These are phyloP conservation scores for Avena sativa DNA, from an alignment of 176 grass and related monocot genomes.

Conservation along the genomic window DNA sequence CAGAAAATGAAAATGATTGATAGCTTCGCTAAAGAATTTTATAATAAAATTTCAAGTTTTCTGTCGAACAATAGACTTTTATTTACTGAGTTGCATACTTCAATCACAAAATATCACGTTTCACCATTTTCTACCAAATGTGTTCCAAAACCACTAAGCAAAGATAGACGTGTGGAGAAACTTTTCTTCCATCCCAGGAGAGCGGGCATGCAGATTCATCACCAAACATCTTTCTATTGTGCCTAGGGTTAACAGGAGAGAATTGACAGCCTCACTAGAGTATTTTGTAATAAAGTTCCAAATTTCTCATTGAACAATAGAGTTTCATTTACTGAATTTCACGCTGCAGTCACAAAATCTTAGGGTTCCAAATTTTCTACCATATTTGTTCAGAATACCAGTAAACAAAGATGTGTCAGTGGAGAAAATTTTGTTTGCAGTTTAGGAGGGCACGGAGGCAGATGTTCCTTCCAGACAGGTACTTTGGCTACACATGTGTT, in stretches of 20 bases:
- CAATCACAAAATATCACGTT: slow-evolving; percentile 32
- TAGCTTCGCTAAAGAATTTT: slow-evolving; percentile 64
- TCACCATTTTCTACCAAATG: slow-evolving; percentile 47
- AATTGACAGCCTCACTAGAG: too few species aligned
- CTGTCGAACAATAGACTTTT: neutral
- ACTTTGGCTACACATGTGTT: slow-evolving; percentile 18
- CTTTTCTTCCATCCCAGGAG: slow-evolving; percentile 75
- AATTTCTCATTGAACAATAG: neutral
- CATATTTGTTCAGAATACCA: slow-evolving; percentile 49
- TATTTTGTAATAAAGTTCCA: slow-evolving; percentile 52
- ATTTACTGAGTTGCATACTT: slow-evolving; percentile 34
- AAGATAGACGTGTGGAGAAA: slow-evolving; percentile 54
- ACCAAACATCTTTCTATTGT: neutral
- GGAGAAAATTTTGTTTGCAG: slow-evolving; percentile 30
- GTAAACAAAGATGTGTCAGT: slow-evolving; percentile 51
- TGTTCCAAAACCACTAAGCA: slow-evolving; percentile 51
- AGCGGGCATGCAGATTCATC: slow-evolving; percentile 85
- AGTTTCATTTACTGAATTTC: slow-evolving; percentile 27
- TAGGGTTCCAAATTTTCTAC: slow-evolving; percentile 36
- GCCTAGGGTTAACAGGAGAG: too few species aligned
- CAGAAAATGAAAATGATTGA: slow-evolving; percentile 70
- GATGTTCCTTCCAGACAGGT: slow-evolving; percentile 41
- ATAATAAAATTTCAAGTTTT: slow-evolving; percentile 45
- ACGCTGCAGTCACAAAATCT: slow-evolving; percentile 31
- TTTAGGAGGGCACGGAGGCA: slow-evolving; percentile 89